A percentile compares a stretch with the other conserved stretches of the same genome.
phyloP scores from a whole-genome alignment of 768 basidiomycete genomes.

The Suillus placidus region DNA sequence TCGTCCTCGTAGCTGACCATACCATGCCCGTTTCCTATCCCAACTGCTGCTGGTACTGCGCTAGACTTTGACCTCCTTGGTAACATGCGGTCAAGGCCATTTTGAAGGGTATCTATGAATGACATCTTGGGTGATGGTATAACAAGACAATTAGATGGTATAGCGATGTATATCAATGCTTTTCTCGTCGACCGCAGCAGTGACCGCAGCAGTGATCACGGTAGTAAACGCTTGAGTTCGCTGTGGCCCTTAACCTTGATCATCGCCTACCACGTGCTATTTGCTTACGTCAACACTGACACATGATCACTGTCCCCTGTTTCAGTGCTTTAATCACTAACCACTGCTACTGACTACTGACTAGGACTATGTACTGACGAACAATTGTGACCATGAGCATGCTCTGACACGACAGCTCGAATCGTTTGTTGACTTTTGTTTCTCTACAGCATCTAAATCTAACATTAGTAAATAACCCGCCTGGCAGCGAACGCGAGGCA shows the following conservation, averaged over 20 bases:
- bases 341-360: background rate
- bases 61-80: constrained; percentile 22
- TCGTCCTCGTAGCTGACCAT: constrained; percentile 70
- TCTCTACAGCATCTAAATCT: constrained; percentile 16
- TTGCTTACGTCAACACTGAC: constrained; percentile 22
- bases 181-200: constrained; percentile 15
- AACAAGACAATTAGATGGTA: constrained; percentile 12
- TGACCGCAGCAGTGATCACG: background rate
- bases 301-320: background rate
- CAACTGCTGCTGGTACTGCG: constrained; percentile 42
- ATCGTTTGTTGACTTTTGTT: constrained; percentile 8
- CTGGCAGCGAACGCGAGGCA: constrained; percentile 31
- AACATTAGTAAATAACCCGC: constrained; percentile 33
- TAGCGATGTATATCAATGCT: constrained; percentile 9
- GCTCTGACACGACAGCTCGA: background rate
- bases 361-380: background rate
- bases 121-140: constrained; percentile 23
- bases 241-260: background rate
- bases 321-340: background rate
- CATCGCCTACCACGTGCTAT: constrained; percentile 27
- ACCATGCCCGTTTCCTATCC: constrained; percentile 61
- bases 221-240: background rate
- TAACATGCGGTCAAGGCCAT: constrained; percentile 34
- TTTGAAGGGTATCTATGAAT: constrained; percentile 32
- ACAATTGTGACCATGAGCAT: background rate